Conservation (phyloP, 371 early-diverging fungal species). For the Paraphysoderma sedebokerense region DNA sequence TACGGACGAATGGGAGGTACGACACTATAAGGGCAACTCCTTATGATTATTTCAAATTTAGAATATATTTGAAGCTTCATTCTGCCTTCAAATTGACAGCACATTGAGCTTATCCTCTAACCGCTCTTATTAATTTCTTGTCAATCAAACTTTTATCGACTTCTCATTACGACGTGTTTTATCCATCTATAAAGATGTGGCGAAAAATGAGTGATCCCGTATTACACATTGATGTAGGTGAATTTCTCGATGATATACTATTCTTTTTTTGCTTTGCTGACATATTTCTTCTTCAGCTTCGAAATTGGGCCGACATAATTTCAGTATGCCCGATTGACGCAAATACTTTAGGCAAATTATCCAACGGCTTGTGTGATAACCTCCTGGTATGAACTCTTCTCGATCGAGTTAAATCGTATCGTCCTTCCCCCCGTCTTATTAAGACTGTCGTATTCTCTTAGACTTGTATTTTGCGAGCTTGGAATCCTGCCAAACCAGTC, state of each 20-base stretch:
- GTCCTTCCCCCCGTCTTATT: too few relatives aligned
- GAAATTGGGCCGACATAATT: slow-evolving; percentile 88
- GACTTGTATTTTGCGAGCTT: slow-evolving; percentile 85
- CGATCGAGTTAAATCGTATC: background rate
- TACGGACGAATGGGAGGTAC: slow-evolving; percentile 70
- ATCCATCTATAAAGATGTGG: slow-evolving; percentile 39
- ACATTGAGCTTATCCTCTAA: background rate
- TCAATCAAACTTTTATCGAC: too few relatives aligned
- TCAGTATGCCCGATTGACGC: slow-evolving; percentile 86
- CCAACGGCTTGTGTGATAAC: slow-evolving; percentile 87
- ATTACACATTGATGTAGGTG: slow-evolving; percentile 72
- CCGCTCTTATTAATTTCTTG: background rate
- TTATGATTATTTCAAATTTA: too few relatives aligned
- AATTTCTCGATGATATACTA: background rate
- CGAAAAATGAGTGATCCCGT: slow-evolving; percentile 68
- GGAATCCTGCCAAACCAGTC: slow-evolving; percentile 54
- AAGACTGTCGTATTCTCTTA: slow-evolving; percentile 5
- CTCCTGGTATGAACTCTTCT: slow-evolving; percentile 40
- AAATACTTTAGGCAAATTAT: slow-evolving; percentile 82
- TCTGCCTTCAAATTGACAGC: background rate
- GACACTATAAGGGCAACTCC: too few relatives aligned
- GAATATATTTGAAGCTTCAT: background rate
- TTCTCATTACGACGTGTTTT: background rate
- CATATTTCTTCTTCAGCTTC: slow-evolving; percentile 37
- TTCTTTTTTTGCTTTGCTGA: background rate